Evolutionary conservation across 306 rosid genomes (phyloP).

Genomic region (Delonix regia): DNA sequence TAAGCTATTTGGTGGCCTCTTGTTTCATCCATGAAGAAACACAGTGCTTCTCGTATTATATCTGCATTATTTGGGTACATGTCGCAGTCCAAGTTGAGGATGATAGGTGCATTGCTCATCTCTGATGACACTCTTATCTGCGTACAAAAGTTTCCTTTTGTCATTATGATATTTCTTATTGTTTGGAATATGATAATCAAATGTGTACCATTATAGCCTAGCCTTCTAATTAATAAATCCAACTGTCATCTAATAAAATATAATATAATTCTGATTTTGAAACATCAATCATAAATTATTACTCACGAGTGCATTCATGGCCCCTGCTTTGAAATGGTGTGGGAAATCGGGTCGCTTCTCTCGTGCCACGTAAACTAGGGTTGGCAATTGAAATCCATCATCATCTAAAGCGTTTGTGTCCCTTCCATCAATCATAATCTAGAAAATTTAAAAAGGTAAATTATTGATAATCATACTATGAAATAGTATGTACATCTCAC

Average conservation of each 20-base stretch:
- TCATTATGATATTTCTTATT: no score
- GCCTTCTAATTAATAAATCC: no score
- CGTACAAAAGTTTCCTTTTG: background rate
- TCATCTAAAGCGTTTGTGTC: conserved; percentile 46
- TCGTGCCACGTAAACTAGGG: conserved; percentile 65
- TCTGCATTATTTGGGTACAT: conserved; percentile 65
- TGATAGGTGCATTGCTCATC: conserved; percentile 69
- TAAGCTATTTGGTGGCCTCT: conserved; percentile 58
- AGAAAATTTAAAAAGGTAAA: background rate
- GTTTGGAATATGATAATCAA: no score
- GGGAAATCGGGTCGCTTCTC: conserved; percentile 66
- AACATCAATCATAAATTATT: background rate
- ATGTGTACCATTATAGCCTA: no score
- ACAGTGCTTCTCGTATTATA: conserved; percentile 46
- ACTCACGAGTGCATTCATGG: conserved; percentile 67
- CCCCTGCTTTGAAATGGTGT: conserved; percentile 85
- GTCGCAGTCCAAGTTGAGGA: conserved; percentile 75
- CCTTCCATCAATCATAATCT: conserved; percentile 68
- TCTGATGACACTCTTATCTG: conserved; percentile 73
- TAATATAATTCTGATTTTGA: no score
- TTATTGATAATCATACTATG: no score
- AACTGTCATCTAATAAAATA: no score
- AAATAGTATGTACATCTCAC: background rate
- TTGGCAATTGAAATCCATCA: conserved; percentile 56
- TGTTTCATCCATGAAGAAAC: conserved; percentile 69